A percentile compares a stretch with the other conserved stretches of the same genome.
Evolutionary conservation across 208 protist species (phyloP).

Genomic region (Trypanosoma congolense): DNA sequence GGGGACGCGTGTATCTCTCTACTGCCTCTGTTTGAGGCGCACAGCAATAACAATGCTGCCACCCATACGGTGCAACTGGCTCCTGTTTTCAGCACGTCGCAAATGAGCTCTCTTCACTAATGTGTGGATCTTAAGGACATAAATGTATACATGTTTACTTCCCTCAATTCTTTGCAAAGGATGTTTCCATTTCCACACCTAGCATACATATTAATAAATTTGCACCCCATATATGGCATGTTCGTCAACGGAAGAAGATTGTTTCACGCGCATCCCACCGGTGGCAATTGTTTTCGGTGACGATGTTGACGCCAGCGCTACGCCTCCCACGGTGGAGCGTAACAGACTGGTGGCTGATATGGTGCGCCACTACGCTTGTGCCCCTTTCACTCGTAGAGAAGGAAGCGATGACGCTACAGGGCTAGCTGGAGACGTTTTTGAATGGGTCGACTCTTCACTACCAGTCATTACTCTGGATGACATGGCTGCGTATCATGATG

Average conservation of each 20-base stretch:
- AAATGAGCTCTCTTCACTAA: too few relatives aligned
- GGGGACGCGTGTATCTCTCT: too few relatives aligned
- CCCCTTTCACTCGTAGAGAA: slow-evolving; percentile 15
- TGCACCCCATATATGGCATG: neutral
- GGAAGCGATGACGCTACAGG: neutral
- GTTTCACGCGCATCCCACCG: neutral
- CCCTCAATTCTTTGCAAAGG: neutral
- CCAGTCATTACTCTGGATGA: slow-evolving; percentile 35
- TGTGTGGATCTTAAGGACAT: too few relatives aligned
- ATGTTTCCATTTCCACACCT: neutral
- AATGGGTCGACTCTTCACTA: slow-evolving; percentile 24
- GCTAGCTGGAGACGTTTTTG: slow-evolving; percentile 24
- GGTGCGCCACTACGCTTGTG: slow-evolving; percentile 37
- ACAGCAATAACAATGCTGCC: too few relatives aligned
- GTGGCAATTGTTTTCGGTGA: slow-evolving; percentile 34
- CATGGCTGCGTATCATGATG: slow-evolving; percentile 33
- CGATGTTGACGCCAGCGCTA: slow-evolving; percentile 35
- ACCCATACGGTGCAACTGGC: too few relatives aligned
- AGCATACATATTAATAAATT: neutral
- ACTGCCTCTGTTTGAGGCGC: too few relatives aligned
- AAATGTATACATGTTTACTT: too few relatives aligned
- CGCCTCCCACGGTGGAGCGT: slow-evolving; percentile 30
- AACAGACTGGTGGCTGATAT: slow-evolving; percentile 36
- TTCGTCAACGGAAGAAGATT: neutral
- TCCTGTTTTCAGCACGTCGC: too few relatives aligned